Base-by-base conservation (phyloP, 108 stramenopile species). In the Nitzschia sp. region DNA sequence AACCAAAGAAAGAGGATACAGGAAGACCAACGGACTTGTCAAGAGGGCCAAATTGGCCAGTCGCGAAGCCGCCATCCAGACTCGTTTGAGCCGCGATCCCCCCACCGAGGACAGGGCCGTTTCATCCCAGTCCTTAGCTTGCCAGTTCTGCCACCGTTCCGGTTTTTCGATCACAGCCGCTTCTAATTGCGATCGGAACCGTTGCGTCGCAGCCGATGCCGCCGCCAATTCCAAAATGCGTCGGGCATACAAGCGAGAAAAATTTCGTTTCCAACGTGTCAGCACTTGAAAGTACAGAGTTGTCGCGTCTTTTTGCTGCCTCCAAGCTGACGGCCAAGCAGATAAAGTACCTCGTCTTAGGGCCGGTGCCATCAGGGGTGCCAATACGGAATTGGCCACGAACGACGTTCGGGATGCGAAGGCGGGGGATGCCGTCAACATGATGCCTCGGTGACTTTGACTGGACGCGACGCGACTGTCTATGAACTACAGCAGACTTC, bases 221-320 rank as follows among this genome's bases (percentile, higher is more conserved):
- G 72, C 67, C 1, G 78, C 78, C 26, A 79, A 35, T 61, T 85
- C 83, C 54, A 91, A 44, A 29, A 88, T 72, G 1, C 86, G 73
- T 32, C 89, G 86, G 13, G 86, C 89, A 53, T 91, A 88, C 30
- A 91, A 65, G 44, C 89, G 63, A 26, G 83, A 64, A 58, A 77
- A 81, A 57, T 86, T 88, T 13, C 71, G 68, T 19, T 76, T 68
- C 58, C 59, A 78, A 17, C 61, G 62, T 1, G 47, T 45, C 26
- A 76, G 25, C 26, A 69, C 9, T 22, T 58, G 45, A 45, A 45
- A 56, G 29, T 69, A 63, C 27, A 33, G 35, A 5, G 57, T 60
- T 19, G 66, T 54, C 4, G 53, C 0, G 13, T 13, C 31, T 34
- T 58, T 28, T 33, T 34, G 56, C 31, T 22, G 38, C 6, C 38